Percentiles rank a stretch among this genome's conserved stretches.
Conservation (phyloP, 2,329 filamentous ascomycete species). For the Penicillium concentricum region DNA sequence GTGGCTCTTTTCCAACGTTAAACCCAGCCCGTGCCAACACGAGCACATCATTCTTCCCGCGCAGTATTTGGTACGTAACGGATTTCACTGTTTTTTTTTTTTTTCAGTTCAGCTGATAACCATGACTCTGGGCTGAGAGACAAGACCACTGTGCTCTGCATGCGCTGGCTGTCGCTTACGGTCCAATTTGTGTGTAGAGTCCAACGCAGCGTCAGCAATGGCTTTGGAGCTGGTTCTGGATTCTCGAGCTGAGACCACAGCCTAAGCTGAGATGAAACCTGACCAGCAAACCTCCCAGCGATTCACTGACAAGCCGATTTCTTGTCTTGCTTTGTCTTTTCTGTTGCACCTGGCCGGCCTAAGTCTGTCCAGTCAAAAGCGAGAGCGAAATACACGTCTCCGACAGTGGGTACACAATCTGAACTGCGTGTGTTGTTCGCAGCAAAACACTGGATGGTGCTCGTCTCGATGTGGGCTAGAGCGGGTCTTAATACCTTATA, state of each 20-base stretch:
- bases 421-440: background rate
- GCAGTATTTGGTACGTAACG: constrained; percentile 13
- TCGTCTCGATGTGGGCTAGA: background rate
- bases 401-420: background rate
- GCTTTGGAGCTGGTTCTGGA: background rate
- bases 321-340: background rate
- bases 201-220: background rate
- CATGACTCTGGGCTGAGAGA: background rate
- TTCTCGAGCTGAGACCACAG: background rate
- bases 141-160: background rate
- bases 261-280: background rate
- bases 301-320: background rate
- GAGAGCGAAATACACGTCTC: background rate
- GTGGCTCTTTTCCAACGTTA: constrained; percentile 7
- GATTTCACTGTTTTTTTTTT: background rate
- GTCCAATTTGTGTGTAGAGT: background rate
- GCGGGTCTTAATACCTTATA: background rate
- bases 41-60: constrained; percentile 1
- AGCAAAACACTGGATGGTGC: background rate
- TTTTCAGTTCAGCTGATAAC: background rate
- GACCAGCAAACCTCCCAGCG: background rate
- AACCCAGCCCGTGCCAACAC: background rate
- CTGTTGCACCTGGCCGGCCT: background rate
- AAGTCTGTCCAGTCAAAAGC: background rate
- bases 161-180: background rate